Evolutionary conservation across 2,329 filamentous ascomycete genomes (phyloP).

Genomic region (Talaromyces funiculosus): DNA sequence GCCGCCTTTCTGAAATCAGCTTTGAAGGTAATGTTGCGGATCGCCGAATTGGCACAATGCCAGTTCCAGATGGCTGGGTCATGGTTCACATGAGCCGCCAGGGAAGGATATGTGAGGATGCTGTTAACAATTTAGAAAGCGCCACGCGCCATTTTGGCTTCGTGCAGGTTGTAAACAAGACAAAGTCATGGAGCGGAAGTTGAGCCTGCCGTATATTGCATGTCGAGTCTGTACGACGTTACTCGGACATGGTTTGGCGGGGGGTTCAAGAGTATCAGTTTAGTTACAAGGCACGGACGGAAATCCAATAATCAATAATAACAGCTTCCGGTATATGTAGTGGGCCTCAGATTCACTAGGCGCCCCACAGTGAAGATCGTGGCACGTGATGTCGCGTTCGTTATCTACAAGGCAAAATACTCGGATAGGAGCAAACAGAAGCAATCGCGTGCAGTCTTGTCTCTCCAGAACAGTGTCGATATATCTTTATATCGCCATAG

Average conservation of each 20-base stretch:
- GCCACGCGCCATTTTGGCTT: not conserved
- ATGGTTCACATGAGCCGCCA: conserved; percentile 20
- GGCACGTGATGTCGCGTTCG: not conserved
- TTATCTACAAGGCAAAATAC: not conserved
- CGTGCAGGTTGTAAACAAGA: not conserved
- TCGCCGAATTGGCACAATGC: conserved; percentile 26
- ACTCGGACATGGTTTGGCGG: not conserved
- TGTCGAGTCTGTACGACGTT: not conserved
- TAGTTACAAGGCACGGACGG: not conserved
- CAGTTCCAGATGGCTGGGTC: conserved; percentile 23
- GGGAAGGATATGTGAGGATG: not conserved
- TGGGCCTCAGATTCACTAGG: not conserved
- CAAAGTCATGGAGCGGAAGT: not conserved
- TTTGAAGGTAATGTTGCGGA: conserved; percentile 34
- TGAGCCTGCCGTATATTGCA: not conserved
- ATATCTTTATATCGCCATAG: not conserved
- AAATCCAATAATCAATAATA: too few species aligned
- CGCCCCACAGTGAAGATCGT: not conserved
- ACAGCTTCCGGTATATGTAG: not conserved
- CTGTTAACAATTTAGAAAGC: not conserved
- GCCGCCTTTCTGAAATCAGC: conserved; percentile 21
- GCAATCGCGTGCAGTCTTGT: too few species aligned
- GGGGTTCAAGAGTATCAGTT: not conserved
- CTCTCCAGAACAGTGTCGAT: too few species aligned
- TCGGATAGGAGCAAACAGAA: too few species aligned